Conservation (phyloP, 192 early-diverging fungal genomes). For the Podila verticillata region DNA sequence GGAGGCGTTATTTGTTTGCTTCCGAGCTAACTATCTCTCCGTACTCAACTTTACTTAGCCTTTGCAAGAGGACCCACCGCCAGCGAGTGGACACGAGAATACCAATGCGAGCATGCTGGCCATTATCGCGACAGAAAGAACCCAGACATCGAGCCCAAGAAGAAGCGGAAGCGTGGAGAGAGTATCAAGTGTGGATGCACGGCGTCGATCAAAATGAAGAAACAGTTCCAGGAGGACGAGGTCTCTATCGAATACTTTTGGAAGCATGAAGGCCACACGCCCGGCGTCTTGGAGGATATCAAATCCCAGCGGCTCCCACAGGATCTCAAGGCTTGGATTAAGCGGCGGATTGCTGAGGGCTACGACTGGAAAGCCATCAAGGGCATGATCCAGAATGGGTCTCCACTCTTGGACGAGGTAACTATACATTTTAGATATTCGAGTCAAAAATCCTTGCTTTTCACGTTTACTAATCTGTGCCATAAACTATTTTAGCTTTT, state of each 20-base stretch:
- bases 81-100: slow-evolving; percentile 45
- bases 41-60: slow-evolving; percentile 2
- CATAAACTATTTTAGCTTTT: slow-evolving; percentile 11
- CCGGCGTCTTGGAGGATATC: slow-evolving; percentile 43
- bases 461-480: background rate
- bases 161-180: slow-evolving; percentile 36
- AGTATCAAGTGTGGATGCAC: slow-evolving; percentile 50
- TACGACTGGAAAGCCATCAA: slow-evolving; percentile 40
- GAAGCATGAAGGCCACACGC: slow-evolving; percentile 44
- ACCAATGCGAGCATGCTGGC: slow-evolving; percentile 45
- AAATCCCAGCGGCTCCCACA: slow-evolving; percentile 44
- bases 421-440: background rate
- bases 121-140: slow-evolving; percentile 45
- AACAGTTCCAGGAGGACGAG: slow-evolving; percentile 38
- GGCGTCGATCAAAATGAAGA: slow-evolving; percentile 47
- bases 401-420: slow-evolving; percentile 44
- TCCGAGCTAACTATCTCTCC: background rate
- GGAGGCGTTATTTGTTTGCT: background rate
- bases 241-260: slow-evolving; percentile 42
- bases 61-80: slow-evolving; percentile 45
- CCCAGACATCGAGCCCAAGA: slow-evolving; percentile 38
- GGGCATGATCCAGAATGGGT: slow-evolving; percentile 18
- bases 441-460: background rate
- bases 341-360: slow-evolving; percentile 24
- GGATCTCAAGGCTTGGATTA: slow-evolving; percentile 47